Evolutionary conservation across 2,329 filamentous ascomycete species (phyloP).

Genomic region (Colletotrichum somersetense): DNA sequence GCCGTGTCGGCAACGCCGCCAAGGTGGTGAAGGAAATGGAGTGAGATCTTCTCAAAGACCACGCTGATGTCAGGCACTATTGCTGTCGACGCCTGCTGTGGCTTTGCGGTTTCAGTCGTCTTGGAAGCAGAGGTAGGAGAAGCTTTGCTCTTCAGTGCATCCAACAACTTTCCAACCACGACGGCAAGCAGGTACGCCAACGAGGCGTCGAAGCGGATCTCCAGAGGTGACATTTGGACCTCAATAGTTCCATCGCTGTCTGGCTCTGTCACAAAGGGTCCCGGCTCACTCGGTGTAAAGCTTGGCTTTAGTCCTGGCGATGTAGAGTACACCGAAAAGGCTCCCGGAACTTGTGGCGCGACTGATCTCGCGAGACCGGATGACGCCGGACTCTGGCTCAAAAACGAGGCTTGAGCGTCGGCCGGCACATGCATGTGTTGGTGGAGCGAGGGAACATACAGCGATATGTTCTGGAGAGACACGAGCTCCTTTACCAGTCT

Average conservation of each 20-base stretch:
- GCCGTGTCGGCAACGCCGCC: constrained; percentile 65
- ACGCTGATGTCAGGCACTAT: constrained; percentile 58
- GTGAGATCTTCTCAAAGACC: constrained; percentile 61
- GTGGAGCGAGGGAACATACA: constrained; percentile 67
- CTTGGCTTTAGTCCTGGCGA: constrained; percentile 31
- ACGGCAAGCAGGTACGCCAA: constrained; percentile 67
- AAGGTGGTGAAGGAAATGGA: constrained; percentile 69
- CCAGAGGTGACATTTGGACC: constrained; percentile 64
- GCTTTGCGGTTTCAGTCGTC: constrained; percentile 31
- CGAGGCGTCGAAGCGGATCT: constrained; percentile 67
- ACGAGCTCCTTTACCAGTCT: constrained; percentile 69
- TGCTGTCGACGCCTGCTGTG: constrained; percentile 39
- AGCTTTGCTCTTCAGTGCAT: constrained; percentile 54
- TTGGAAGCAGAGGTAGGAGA: constrained; percentile 38
- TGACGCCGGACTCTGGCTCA: constrained; percentile 47
- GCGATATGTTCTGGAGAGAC: constrained; percentile 62
- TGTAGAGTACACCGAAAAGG: constrained; percentile 66
- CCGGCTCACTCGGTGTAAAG: constrained; percentile 9
- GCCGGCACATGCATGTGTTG: constrained; percentile 56
- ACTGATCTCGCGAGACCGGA: constrained; percentile 52
- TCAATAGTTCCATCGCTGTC: constrained; percentile 57
- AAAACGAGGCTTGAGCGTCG: constrained; percentile 46
- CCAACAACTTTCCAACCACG: constrained; percentile 63
- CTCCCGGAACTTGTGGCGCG: constrained; percentile 69
- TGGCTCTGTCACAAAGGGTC: constrained; percentile 35